Evolutionary conservation across 257 asterid species (phyloP), one percentile per base, ranked within the genome.

Genomic region (Knoxia roxburghii): DNA sequence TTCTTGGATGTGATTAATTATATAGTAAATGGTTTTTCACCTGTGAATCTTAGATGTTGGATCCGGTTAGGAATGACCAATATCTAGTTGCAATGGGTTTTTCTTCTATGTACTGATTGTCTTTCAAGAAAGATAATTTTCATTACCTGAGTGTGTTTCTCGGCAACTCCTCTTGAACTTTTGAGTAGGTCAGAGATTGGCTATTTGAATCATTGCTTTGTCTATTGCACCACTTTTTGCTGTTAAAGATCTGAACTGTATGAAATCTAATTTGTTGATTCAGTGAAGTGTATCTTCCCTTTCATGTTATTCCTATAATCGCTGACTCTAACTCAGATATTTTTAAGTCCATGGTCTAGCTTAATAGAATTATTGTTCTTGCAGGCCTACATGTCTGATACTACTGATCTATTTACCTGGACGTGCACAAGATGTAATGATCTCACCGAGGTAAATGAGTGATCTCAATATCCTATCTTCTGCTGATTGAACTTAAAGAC

Each of bases 341-440:
- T 72, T 26, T 10, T 15, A 6, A 20, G 27, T 48, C 17, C 52
- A 21, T 24, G 26, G 13, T 30, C 8, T 26, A 40, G 21, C 64
- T 73, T 65, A 65, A 51, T 45, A 53, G 46, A 26, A 10, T 21
- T 63, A n/a, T 77, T 77, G 57, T 57, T 57, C 41, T 77, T 73
- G 80, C 87, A 94, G 99, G 99, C 84, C 30, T 94, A 94, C 76
- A 23, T 90, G 80, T 89, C 98, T 45, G 99, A 94, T 79, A 79
- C 91, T 68, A 80, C 87, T 0, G 89, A 89, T 79, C 70, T 94
- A 78, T 87, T 94, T 80, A 79, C 95, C 8, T 94, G 99, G 99
- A 94, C 99, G 57, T 94, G 99, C 82, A 73, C 97, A 68, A 84
- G 98, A 77, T 94, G 99, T 73, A 78, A 88, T 81, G 95, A 77